Evolutionary conservation across 345 rosid species (phyloP).

Genomic region (Eutrema yunnanense): DNA sequence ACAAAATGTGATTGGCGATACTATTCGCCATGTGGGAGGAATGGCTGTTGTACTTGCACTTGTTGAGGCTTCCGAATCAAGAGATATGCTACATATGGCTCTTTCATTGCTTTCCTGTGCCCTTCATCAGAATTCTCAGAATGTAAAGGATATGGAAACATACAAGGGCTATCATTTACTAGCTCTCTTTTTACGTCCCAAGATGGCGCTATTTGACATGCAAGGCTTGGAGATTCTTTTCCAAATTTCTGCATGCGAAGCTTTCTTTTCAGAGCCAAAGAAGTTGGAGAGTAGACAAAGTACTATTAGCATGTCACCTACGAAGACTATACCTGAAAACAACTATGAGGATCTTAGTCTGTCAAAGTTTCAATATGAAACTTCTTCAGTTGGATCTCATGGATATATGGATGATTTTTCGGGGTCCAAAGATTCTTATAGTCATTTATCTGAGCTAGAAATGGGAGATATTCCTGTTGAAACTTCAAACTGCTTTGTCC

Average conservation of each 20-base stretch:
- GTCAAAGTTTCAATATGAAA: constrained; percentile 62
- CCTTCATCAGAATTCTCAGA: constrained; percentile 87
- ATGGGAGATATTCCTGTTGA: constrained; percentile 53
- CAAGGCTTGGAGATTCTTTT: constrained; percentile 82
- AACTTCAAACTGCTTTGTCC: constrained; percentile 81
- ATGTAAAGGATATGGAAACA: constrained; percentile 79
- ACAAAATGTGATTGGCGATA: constrained; percentile 79
- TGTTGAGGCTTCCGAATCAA: constrained; percentile 83
- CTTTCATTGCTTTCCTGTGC: constrained; percentile 75
- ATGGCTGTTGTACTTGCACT: constrained; percentile 71
- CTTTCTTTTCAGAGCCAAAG: constrained; percentile 87
- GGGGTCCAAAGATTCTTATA: constrained; percentile 64
- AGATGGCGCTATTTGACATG: constrained; percentile 81
- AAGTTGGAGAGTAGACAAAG: constrained; percentile 41
- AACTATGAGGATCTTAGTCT: constrained; percentile 65
- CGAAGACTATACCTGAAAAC: constrained; percentile 44
- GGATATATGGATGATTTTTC: constrained; percentile 80
- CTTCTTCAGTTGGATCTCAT: constrained; percentile 74
- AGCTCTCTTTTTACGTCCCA: constrained; percentile 77
- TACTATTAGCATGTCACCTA: constrained; percentile 35
- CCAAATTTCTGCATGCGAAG: constrained; percentile 94
- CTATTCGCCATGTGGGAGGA: constrained; percentile 79
- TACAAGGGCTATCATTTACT: constrained; percentile 92
- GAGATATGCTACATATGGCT: constrained; percentile 91
- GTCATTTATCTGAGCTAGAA: constrained; percentile 88